A percentile compares a stretch with the other conserved stretches of the same genome.
phyloP scores from a whole-genome alignment of 2,329 filamentous ascomycete species.

The Claviceps sp. region DNA sequence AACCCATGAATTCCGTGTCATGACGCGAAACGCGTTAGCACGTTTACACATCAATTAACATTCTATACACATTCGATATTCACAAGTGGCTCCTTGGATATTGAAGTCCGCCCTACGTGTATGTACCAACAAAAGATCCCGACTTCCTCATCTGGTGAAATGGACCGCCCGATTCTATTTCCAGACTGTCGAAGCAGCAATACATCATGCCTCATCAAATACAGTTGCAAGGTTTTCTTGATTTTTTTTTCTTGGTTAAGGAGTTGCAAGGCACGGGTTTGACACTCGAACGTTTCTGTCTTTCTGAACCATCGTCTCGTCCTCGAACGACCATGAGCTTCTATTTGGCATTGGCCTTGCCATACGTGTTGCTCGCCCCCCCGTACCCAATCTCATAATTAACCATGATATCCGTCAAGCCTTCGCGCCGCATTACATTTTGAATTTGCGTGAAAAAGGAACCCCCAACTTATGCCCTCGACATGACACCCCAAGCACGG shows the following conservation, averaged over 20 bases:
- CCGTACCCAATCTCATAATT: not conserved
- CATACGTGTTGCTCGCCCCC: not conserved
- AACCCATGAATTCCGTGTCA: no score
- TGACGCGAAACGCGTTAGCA: no score
- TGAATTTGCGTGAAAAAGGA: conserved; percentile 5
- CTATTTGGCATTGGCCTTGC: no score
- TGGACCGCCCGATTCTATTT: conserved; percentile 19
- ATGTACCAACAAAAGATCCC: conserved; percentile 15
- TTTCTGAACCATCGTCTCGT: conserved; percentile 20
- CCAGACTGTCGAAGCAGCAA: conserved; percentile 25
- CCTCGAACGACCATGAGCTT: no score
- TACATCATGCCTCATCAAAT: conserved; percentile 24
- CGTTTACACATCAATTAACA: no score
- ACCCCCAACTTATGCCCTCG: conserved; percentile 53
- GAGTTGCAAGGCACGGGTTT: no score
- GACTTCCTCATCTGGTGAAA: conserved; percentile 20
- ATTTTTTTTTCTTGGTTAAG: conserved; percentile 16
- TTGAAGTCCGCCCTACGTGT: no score
- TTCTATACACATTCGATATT: no score
- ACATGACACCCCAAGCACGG: conserved; percentile 96
- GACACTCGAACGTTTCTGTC: no score
- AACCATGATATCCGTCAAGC: not conserved
- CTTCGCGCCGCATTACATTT: not conserved
- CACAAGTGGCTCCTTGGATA: no score
- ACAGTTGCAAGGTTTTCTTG: conserved; percentile 10